A percentile compares a stretch with the other conserved stretches of the same genome.
Evolutionary conservation across 371 early-diverging fungal genomes (phyloP).

Genomic region (Mucor ambiguus): DNA sequence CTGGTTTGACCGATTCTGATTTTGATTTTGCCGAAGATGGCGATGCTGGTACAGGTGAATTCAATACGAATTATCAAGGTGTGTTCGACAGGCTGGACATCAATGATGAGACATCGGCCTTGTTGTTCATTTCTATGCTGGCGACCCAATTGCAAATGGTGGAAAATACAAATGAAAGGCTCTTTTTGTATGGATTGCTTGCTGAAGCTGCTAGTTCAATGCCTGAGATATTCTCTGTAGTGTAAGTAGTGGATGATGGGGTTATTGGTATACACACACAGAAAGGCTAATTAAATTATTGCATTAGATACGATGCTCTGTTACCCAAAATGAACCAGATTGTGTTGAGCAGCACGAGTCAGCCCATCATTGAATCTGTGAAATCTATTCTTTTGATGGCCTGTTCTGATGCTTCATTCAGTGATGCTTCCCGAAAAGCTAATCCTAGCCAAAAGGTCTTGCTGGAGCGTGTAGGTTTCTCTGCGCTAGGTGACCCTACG

Average conservation of each 20-base stretch:
- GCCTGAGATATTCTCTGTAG: slow-evolving; percentile 75
- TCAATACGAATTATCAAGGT: slow-evolving; percentile 49
- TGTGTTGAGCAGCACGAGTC: slow-evolving; percentile 67
- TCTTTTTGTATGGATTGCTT: slow-evolving; percentile 83
- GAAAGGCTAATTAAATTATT: background rate
- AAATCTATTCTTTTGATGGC: slow-evolving; percentile 80
- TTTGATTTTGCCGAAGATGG: slow-evolving; percentile 33
- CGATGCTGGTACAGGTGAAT: slow-evolving; percentile 44
- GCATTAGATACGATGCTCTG: slow-evolving; percentile 63
- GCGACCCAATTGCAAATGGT: slow-evolving; percentile 82
- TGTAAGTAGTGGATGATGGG: slow-evolving; percentile 53
- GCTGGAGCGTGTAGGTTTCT: slow-evolving; percentile 60
- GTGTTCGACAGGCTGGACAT: slow-evolving; percentile 70
- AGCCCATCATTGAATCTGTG: slow-evolving; percentile 74
- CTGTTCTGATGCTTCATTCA: slow-evolving; percentile 64
- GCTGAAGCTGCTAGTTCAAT: slow-evolving; percentile 78
- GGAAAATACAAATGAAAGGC: slow-evolving; percentile 82
- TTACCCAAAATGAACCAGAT: slow-evolving; percentile 81
- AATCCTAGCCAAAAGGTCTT: slow-evolving; percentile 51
- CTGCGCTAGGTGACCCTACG: slow-evolving; percentile 45
- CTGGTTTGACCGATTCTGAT: slow-evolving; percentile 46
- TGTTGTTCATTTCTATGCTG: slow-evolving; percentile 76
- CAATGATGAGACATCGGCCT: slow-evolving; percentile 69
- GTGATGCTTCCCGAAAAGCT: slow-evolving; percentile 42
- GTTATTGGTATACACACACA: background rate